phyloP scores from a whole-genome alignment of 352 stramenopile genomes.

The Hyaloperonospora brassicae region DNA sequence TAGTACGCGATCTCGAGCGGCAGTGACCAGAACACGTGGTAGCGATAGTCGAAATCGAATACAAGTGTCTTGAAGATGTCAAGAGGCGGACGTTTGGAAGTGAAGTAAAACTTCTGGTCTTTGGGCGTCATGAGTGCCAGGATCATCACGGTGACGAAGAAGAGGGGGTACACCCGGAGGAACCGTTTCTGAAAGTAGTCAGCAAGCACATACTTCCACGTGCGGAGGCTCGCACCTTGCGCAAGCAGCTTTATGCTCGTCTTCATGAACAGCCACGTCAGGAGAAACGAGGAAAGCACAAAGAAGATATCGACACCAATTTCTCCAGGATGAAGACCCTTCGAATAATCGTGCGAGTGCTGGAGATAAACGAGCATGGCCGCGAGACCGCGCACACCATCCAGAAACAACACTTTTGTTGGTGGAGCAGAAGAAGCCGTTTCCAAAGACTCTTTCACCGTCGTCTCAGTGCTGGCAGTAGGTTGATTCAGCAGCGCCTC shows the following conservation, averaged over 20 bases:
- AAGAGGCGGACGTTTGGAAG: not conserved
- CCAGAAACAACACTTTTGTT: conserved; percentile 2
- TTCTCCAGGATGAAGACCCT: conserved; percentile 4
- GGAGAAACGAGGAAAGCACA: conserved; percentile 14
- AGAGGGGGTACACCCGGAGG: conserved; percentile 12
- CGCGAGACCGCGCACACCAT: conserved; percentile 1
- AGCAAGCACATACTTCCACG: conserved; percentile 7
- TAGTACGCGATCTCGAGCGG: conserved; percentile 16
- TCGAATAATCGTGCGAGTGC: conserved; percentile 5
- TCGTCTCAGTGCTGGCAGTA: not conserved
- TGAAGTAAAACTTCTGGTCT: conserved; percentile 8
- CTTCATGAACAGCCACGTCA: conserved; percentile 19
- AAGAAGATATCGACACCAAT: conserved; percentile 14
- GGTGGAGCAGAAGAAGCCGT: not conserved
- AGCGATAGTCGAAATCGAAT: conserved; percentile 7
- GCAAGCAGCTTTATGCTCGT: conserved; percentile 11
- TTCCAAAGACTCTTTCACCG: not conserved
- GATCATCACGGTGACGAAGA: conserved; percentile 1
- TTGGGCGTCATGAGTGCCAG: conserved; percentile 11
- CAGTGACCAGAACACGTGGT: conserved; percentile 12
- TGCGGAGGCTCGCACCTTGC: conserved; percentile 5
- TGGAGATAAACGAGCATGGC: conserved; percentile 6
- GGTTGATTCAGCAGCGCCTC: too few relatives aligned
- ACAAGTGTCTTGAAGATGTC: conserved; percentile 8
- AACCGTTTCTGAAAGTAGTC: conserved; percentile 17